These are phyloP conservation scores for Hygrophoropsis aurantiaca DNA, from an alignment of 768 basidiomycete species.

Conservation along the genomic window DNA sequence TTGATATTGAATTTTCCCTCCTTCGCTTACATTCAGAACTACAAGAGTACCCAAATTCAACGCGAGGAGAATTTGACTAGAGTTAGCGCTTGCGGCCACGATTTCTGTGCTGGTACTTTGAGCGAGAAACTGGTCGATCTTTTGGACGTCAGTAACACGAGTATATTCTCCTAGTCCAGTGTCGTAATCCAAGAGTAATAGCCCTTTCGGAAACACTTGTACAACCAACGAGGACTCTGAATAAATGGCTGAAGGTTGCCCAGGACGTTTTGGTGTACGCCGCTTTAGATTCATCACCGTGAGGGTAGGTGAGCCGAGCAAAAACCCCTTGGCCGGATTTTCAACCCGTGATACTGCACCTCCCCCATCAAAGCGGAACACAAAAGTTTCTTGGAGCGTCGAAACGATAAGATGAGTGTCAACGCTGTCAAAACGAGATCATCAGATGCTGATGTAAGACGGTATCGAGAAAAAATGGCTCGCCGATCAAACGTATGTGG, in stretches of 20 bases:
- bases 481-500: slow-evolving; percentile 48
- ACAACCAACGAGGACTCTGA: slow-evolving; percentile 56
- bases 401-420: slow-evolving; percentile 63
- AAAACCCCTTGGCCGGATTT: slow-evolving; percentile 41
- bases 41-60: slow-evolving; percentile 53
- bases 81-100: slow-evolving; percentile 68
- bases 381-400: slow-evolving; percentile 51
- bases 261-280: slow-evolving; percentile 12
- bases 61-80: slow-evolving; percentile 66
- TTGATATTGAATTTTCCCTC: slow-evolving; percentile 32
- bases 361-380: slow-evolving; percentile 51
- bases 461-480: slow-evolving; percentile 22
- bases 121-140: slow-evolving; percentile 26
- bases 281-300: slow-evolving; percentile 58
- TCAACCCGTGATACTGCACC: slow-evolving; percentile 44
- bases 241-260: slow-evolving; percentile 28
- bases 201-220: slow-evolving; percentile 67
- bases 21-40: slow-evolving; percentile 47
- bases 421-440: slow-evolving; percentile 33
- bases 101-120: slow-evolving; percentile 40
- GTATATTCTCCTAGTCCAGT: slow-evolving; percentile 39
- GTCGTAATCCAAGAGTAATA: slow-evolving; percentile 60
- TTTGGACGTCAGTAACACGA: slow-evolving; percentile 42
- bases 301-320: slow-evolving; percentile 54
- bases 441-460: neutral